These are phyloP conservation scores for Claviceps monticola DNA, from an alignment of 2,329 filamentous ascomycete species.

Conservation along the genomic window DNA sequence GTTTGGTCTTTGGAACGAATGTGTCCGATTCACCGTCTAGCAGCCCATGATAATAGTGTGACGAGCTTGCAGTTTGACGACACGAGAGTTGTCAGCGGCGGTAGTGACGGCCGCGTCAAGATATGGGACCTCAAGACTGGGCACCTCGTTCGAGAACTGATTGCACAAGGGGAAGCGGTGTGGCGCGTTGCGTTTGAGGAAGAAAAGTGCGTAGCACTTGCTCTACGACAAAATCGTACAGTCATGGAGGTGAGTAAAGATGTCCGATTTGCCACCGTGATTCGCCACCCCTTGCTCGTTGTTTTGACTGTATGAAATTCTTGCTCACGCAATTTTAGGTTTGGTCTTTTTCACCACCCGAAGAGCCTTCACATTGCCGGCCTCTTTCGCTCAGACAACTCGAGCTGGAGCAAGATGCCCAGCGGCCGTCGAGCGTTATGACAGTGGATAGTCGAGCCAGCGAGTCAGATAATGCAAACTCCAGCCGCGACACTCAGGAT, in stretches of 20 bases:
- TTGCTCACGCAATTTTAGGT: slow-evolving; percentile 40
- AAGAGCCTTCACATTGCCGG: slow-evolving; percentile 46
- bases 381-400: slow-evolving; percentile 36
- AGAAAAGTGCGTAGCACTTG: slow-evolving; percentile 94
- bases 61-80: slow-evolving; percentile 97
- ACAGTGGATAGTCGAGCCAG: slow-evolving; percentile 28
- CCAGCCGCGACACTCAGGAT: slow-evolving; percentile 29
- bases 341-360: slow-evolving; percentile 86
- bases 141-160: slow-evolving; percentile 78
- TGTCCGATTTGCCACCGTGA: background rate
- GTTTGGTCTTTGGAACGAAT: slow-evolving; percentile 91
- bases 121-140: slow-evolving; percentile 95
- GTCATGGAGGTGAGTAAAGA: slow-evolving; percentile 77
- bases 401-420: slow-evolving; percentile 29
- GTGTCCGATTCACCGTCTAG: slow-evolving; percentile 83
- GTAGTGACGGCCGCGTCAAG: slow-evolving; percentile 94
- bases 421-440: slow-evolving; percentile 38
- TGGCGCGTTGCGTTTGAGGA: slow-evolving; percentile 98
- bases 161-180: slow-evolving; percentile 82
- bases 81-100: slow-evolving; percentile 85
- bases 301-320: background rate
- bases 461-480: slow-evolving; percentile 14
- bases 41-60: slow-evolving; percentile 95
- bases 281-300: background rate
- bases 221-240: slow-evolving; percentile 68